Base-by-base conservation (phyloP, 345 rosid genomes). In the Sapria himalayana region DNA sequence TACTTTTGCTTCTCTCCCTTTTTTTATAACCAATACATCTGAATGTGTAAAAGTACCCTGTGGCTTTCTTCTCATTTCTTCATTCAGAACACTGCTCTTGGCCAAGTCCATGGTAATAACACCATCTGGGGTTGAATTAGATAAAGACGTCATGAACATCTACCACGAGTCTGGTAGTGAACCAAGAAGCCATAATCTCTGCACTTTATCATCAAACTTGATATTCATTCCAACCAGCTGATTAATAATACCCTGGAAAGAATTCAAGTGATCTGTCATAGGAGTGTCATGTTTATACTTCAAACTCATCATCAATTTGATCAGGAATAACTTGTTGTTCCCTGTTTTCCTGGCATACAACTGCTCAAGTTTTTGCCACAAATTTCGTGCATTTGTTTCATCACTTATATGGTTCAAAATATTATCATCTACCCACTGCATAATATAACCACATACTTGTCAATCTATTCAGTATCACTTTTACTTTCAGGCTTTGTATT, bases 1-100 rank as follows among this genome's bases (percentile, higher is more conserved):
- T 43, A 6, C 15, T 46, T 24, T 36, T 22, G 11, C 13, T 15
- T 34, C 22, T 34, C 19, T 16, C 20, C 21, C 1, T 0, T 15
- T 15, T 16, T 38, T 5, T n/a, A 1, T 19, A 11, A 19, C 9
- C 18, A 29, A 0, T 1, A 19, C n/a, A 2, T 37, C 5, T 25
- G 20, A 27, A 0, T 27, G 20, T 18, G 17, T 7, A 3, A 37
- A 25, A 19, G 27, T 25, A 19, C 19, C 39, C 14, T 19, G 21
- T 20, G 29, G 0, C 12, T 19, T 39, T n/a, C 37, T 25, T 21
- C 27, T 27, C 27, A 19, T 18, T 7, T 49, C 34, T 18, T 49
- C 53, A 37, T 37, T 24, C 14, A 47, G 8, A 3, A 47, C 3
- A 22, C 35, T 24, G 12, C 34, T 25, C 13, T 47, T 47, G 3